Conservation (phyloP, 352 stramenopile genomes). For the Phytophthora chlamydospora region DNA sequence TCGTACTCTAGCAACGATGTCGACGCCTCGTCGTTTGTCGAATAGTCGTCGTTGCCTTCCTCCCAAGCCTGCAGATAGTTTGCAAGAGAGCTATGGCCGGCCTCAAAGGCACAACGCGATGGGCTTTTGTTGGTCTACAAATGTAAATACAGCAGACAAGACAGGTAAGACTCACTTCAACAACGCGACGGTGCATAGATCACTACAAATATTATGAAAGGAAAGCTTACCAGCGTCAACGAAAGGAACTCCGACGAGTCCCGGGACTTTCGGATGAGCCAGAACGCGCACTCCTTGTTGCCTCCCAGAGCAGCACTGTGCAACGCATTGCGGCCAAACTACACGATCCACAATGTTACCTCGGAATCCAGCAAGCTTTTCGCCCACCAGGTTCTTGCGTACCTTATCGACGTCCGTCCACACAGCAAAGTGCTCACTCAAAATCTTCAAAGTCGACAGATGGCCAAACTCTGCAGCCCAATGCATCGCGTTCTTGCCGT, state of each 20-base stretch:
- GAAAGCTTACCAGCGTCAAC: slow-evolving; percentile 61
- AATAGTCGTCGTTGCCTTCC: slow-evolving; percentile 90
- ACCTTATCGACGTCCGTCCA: slow-evolving; percentile 88
- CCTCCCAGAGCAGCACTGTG: slow-evolving; percentile 81
- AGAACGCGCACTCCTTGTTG: slow-evolving; percentile 85
- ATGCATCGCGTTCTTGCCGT: slow-evolving; percentile 90
- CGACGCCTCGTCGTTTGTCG: slow-evolving; percentile 65
- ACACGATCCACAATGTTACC: background rate
- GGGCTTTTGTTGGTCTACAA: slow-evolving; percentile 87
- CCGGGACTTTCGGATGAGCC: slow-evolving; percentile 73
- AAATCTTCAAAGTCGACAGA: slow-evolving; percentile 77
- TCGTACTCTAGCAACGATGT: slow-evolving; percentile 38
- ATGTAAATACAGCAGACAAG: slow-evolving; percentile 18
- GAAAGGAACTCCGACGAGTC: slow-evolving; percentile 76
- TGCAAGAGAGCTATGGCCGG: slow-evolving; percentile 77
- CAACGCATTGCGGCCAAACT: slow-evolving; percentile 88
- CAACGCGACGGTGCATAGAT: slow-evolving; percentile 11
- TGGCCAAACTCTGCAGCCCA: slow-evolving; percentile 84
- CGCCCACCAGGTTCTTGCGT: background rate
- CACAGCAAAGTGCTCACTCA: slow-evolving; percentile 75
- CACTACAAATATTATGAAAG: slow-evolving; percentile 4
- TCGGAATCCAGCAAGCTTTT: background rate
- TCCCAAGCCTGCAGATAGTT: slow-evolving; percentile 85
- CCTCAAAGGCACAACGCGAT: slow-evolving; percentile 87
- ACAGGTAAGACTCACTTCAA: slow-evolving; percentile 8